Conservation (phyloP, 2,329 filamentous ascomycete species). For the Didymella glomerata region DNA sequence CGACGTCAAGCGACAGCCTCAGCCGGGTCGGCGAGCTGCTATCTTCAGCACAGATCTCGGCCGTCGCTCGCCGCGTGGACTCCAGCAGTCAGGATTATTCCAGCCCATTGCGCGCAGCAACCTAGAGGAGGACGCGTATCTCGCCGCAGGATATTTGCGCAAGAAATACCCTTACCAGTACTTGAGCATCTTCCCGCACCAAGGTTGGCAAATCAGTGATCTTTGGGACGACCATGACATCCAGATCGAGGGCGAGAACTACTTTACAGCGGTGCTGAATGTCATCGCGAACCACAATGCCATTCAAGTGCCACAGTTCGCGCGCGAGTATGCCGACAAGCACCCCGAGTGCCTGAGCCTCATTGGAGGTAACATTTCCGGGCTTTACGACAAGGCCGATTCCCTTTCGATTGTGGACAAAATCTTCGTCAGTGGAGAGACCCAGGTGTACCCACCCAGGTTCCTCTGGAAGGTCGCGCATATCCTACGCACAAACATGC, state of each 20-base stretch:
- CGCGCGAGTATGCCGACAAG: conserved; percentile 31
- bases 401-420: conserved; percentile 37
- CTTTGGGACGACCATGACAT: conserved; percentile 49
- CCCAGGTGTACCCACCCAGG: conserved; percentile 28
- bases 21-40: conserved; percentile 24
- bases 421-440: conserved; percentile 42
- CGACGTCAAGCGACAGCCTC: conserved; percentile 16
- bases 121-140: conserved; percentile 26
- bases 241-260: conserved; percentile 39
- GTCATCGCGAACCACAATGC: conserved; percentile 41
- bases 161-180: conserved; percentile 37
- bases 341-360: conserved; percentile 33
- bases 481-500: conserved; percentile 34
- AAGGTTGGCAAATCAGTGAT: conserved; percentile 40
- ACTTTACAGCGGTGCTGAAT: conserved; percentile 39
- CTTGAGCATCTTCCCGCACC: conserved; percentile 38
- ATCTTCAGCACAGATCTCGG: conserved; percentile 46
- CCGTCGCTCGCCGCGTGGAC: conserved; percentile 25
- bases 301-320: conserved; percentile 30
- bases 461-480: conserved; percentile 45
- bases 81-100: conserved; percentile 23
- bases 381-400: conserved; percentile 31
- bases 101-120: conserved; percentile 40
- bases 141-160: conserved; percentile 35
- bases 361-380: conserved; percentile 26